Conservation (phyloP, 805 yeast species). For the Priceomyces fermenticarens region DNA sequence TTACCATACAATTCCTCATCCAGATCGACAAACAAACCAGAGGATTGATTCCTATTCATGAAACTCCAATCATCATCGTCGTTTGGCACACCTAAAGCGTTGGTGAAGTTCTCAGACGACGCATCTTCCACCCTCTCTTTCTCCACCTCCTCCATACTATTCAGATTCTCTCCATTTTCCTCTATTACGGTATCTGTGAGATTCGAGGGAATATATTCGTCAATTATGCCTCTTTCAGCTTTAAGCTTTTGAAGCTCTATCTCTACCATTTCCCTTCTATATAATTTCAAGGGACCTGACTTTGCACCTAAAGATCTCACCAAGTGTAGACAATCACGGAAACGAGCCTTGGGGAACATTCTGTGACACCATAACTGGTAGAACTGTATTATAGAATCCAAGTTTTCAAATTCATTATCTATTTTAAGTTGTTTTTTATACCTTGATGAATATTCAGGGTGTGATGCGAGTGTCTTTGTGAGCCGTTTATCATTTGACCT, state of each 20-base stretch:
- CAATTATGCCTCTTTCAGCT: slow-evolving; percentile 35
- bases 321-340: slow-evolving; percentile 62
- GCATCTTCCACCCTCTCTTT: not conserved
- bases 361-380: slow-evolving; percentile 48
- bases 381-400: slow-evolving; percentile 35
- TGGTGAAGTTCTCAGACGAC: not conserved
- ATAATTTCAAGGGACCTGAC: slow-evolving; percentile 33
- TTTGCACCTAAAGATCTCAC: slow-evolving; percentile 47
- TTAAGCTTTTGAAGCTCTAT: slow-evolving; percentile 23
- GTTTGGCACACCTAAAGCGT: not conserved
- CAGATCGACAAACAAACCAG: slow-evolving; percentile 28
- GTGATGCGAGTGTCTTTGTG: slow-evolving; percentile 11
- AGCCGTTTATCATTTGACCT: slow-evolving; percentile 23
- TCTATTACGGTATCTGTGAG: slow-evolving; percentile 8
- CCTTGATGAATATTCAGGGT: slow-evolving; percentile 5
- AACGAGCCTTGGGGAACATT: slow-evolving; percentile 76
- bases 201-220: slow-evolving; percentile 9
- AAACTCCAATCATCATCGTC: slow-evolving; percentile 32
- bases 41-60: slow-evolving; percentile 18
- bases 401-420: slow-evolving; percentile 33
- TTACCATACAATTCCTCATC: slow-evolving; percentile 4
- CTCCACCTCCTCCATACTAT: not conserved
- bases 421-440: slow-evolving; percentile 16
- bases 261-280: slow-evolving; percentile 27
- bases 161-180: not conserved